Conservation (phyloP, 2,329 filamentous ascomycete genomes). For the Sclerotinia sclerotiorum region DNA sequence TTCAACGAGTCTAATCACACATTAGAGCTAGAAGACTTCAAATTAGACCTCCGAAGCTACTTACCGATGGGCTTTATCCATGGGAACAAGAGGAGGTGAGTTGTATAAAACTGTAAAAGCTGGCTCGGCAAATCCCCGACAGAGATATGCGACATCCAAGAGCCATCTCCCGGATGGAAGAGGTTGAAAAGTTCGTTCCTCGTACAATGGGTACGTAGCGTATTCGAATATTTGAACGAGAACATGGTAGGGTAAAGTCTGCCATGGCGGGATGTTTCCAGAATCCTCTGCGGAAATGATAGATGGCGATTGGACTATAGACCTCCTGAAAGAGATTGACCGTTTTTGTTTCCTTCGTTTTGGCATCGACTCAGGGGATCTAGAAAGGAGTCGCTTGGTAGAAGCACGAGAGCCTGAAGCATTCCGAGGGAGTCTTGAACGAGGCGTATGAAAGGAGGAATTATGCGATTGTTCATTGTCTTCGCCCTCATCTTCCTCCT, state of each 20-base stretch:
- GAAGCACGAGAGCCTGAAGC: slow-evolving; percentile 12
- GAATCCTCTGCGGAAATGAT: slow-evolving; percentile 22
- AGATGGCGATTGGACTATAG: background rate
- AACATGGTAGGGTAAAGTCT: slow-evolving; percentile 65
- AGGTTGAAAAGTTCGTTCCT: slow-evolving; percentile 45
- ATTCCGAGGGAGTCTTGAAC: background rate
- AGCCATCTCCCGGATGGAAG: slow-evolving; percentile 59
- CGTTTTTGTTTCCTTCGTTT: slow-evolving; percentile 32
- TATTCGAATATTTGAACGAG: slow-evolving; percentile 69
- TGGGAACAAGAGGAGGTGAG: slow-evolving; percentile 61
- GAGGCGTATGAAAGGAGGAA: background rate
- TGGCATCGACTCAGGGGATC: slow-evolving; percentile 21
- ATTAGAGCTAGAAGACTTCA: background rate
- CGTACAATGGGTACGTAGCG: slow-evolving; percentile 58
- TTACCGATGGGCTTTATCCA: slow-evolving; percentile 47
- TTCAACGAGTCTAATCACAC: slow-evolving; percentile 47
- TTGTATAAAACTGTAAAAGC: slow-evolving; percentile 72
- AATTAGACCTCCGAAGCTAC: no score
- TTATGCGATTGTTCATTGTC: background rate
- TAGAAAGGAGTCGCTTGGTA: slow-evolving; percentile 17
- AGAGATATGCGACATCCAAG: slow-evolving; percentile 60
- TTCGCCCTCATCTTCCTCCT: slow-evolving; percentile 19
- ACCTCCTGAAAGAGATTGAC: slow-evolving; percentile 21
- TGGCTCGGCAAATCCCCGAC: slow-evolving; percentile 66
- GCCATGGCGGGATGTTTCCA: slow-evolving; percentile 55